phyloP scores from a whole-genome alignment of 2,329 filamentous ascomycete species.

The Colletotrichum camelliae region DNA sequence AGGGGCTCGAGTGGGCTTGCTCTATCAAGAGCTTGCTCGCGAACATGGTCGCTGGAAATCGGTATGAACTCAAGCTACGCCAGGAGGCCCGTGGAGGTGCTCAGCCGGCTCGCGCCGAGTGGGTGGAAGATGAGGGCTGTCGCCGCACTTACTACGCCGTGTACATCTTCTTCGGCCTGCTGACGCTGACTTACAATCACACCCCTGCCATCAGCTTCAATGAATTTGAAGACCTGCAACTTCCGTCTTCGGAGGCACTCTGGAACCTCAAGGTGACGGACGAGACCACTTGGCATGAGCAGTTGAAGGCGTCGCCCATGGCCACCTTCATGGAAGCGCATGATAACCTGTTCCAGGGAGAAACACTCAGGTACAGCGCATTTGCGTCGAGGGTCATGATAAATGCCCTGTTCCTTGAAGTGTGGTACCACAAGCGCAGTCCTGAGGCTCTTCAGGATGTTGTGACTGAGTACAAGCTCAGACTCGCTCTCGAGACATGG shows the following conservation, averaged over 20 bases:
- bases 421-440: conserved; percentile 98
- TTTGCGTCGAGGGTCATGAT: conserved; percentile 99
- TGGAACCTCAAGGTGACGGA: conserved; percentile 88
- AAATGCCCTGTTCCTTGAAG: conserved; percentile 96
- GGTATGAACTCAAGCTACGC: conserved; percentile 93
- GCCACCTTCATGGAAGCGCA: conserved; percentile 94
- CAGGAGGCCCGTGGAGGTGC: conserved; percentile 83
- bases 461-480: conserved; percentile 96
- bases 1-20: conserved; percentile 97
- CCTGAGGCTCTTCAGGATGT: conserved; percentile 97
- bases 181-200: conserved; percentile 97
- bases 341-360: conserved; percentile 93
- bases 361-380: conserved; percentile 88
- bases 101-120: conserved; percentile 81
- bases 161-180: conserved; percentile 96
- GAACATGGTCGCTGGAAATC: conserved; percentile 98
- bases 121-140: conserved; percentile 97
- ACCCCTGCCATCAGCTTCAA: conserved; percentile 98
- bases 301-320: conserved; percentile 71
- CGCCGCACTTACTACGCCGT: conserved; percentile 97
- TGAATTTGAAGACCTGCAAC: conserved; percentile 90
- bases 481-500: conserved; percentile 97
- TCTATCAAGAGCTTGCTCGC: conserved; percentile 98
- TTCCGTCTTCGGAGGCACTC: conserved; percentile 91
- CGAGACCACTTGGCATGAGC: conserved; percentile 84